phyloP scores from a whole-genome alignment of 2,329 filamentous ascomycete species.

The Fusarium transvaalense region DNA sequence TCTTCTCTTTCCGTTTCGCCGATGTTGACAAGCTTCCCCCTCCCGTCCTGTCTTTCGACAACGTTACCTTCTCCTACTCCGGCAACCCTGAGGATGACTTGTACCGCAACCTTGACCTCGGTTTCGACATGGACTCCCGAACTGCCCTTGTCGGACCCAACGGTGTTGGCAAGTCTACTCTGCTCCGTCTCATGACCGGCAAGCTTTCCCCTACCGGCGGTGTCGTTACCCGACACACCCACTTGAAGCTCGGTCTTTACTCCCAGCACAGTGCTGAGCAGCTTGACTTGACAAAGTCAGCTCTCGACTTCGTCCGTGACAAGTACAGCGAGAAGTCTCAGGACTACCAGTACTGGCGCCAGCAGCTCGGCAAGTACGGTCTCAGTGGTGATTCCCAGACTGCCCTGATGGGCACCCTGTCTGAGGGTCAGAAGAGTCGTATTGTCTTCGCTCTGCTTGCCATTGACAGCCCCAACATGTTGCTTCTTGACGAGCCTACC shows the following conservation, averaged over 20 bases:
- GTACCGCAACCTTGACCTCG: constrained; percentile 96
- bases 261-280: constrained; percentile 98
- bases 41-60: constrained; percentile 94
- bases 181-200: constrained; percentile 96
- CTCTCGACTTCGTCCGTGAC: constrained; percentile 96
- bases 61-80: constrained; percentile 98
- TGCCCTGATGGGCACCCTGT: constrained; percentile 96
- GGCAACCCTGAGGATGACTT: constrained; percentile 90
- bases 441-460: constrained; percentile 97
- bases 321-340: constrained; percentile 91
- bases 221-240: constrained; percentile 89
- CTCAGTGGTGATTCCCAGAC: constrained; percentile 94
- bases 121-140: constrained; percentile 99
- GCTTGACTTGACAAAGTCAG: constrained; percentile 97
- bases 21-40: constrained; percentile 99
- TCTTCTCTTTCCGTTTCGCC: constrained; percentile 98
- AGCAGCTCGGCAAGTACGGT: constrained; percentile 95
- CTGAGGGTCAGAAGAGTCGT: constrained; percentile 97
- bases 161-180: constrained; percentile 98
- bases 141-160: constrained; percentile 97
- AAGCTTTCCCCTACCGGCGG: constrained; percentile 89
- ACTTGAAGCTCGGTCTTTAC: constrained; percentile 98
- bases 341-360: constrained; percentile 99
- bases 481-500: constrained; percentile 97
- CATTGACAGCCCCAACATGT: constrained; percentile 97